phyloP scores from a whole-genome alignment of 2,329 filamentous ascomycete species.

The Fusarium newnesense region DNA sequence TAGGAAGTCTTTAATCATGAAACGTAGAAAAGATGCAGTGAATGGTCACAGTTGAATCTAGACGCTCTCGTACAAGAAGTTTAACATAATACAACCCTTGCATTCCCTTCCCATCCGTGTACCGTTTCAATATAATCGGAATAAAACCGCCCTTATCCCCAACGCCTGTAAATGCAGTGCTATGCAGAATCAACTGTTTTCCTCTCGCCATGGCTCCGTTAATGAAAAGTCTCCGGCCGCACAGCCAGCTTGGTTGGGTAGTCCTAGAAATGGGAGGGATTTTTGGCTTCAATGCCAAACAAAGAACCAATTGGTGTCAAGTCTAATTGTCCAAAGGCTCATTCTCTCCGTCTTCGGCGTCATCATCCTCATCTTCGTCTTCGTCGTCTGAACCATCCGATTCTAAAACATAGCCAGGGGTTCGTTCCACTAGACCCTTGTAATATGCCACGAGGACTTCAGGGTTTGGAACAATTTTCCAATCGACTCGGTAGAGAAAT shows the following conservation, averaged over 20 bases:
- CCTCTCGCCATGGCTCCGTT: conserved; percentile 19
- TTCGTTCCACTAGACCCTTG: conserved; percentile 79
- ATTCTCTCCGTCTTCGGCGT: conserved; percentile 35
- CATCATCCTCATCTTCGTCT: conserved; percentile 42
- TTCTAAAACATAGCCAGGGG: conserved; percentile 65
- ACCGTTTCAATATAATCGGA: conserved; percentile 25
- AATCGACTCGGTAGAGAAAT: conserved; percentile 91
- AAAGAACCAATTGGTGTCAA: conserved; percentile 1
- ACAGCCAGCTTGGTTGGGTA: background rate
- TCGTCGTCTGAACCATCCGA: conserved; percentile 49
- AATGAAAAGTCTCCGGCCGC: background rate
- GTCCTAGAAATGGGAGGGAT: background rate
- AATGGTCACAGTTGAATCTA: conserved; percentile 13
- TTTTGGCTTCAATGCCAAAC: conserved; percentile 1
- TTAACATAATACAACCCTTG: conserved; percentile 24
- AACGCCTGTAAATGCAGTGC: conserved; percentile 42
- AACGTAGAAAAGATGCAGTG: background rate
- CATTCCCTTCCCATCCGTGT: conserved; percentile 17
- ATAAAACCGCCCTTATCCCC: conserved; percentile 23
- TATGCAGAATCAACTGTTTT: conserved; percentile 30
- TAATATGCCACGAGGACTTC: conserved; percentile 96
- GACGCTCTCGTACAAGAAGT: conserved; percentile 14
- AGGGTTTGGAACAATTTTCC: conserved; percentile 96
- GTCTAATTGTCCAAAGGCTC: conserved; percentile 13
- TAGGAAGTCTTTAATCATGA: background rate